These are phyloP conservation scores for Diutina pseudorugosa DNA, from an alignment of 1,139 yeast genomes.

Conservation along the genomic window DNA sequence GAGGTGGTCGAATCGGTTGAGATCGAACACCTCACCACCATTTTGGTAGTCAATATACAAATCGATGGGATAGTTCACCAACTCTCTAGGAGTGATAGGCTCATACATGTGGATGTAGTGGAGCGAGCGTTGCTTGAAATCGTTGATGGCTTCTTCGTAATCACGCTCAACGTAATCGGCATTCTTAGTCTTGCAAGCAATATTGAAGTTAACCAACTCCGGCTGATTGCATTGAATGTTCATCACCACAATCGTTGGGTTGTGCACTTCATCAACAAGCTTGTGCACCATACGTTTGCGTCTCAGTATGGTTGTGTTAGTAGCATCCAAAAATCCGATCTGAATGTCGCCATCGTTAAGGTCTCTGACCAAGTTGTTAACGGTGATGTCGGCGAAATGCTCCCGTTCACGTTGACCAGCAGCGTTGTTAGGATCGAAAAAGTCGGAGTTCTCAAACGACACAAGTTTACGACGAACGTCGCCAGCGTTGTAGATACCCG, in stretches of 20 bases:
- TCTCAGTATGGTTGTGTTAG: constrained; percentile 38
- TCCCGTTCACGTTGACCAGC: constrained; percentile 40
- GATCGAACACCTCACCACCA: constrained; percentile 28
- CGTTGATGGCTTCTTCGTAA: constrained; percentile 40
- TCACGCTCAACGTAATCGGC: constrained; percentile 40
- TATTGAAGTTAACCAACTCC: constrained; percentile 16
- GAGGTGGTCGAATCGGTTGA: constrained; percentile 5
- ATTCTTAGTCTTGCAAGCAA: constrained; percentile 41
- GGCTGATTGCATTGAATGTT: constrained; percentile 10
- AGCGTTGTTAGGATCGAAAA: constrained; percentile 38
- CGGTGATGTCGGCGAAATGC: constrained; percentile 45
- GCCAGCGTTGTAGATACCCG: constrained; percentile 18
- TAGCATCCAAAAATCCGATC: constrained; percentile 61
- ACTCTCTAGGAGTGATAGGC: constrained; percentile 38
- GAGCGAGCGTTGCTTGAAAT: constrained; percentile 46
- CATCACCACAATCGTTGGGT: constrained; percentile 10
- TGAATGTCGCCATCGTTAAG: constrained; percentile 32
- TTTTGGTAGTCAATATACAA: constrained; percentile 33
- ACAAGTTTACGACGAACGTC: constrained; percentile 18
- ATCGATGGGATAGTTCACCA: constrained; percentile 19
- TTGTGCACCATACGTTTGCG: constrained; percentile 30
- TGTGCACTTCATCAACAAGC: constrained; percentile 6
- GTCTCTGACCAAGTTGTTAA: constrained; percentile 35
- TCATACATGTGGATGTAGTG: constrained; percentile 46
- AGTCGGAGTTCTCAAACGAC: constrained; percentile 30